These are phyloP conservation scores for Nepenthes gracilis DNA, from an alignment of 148 eudicot genomes.

Conservation along the genomic window DNA sequence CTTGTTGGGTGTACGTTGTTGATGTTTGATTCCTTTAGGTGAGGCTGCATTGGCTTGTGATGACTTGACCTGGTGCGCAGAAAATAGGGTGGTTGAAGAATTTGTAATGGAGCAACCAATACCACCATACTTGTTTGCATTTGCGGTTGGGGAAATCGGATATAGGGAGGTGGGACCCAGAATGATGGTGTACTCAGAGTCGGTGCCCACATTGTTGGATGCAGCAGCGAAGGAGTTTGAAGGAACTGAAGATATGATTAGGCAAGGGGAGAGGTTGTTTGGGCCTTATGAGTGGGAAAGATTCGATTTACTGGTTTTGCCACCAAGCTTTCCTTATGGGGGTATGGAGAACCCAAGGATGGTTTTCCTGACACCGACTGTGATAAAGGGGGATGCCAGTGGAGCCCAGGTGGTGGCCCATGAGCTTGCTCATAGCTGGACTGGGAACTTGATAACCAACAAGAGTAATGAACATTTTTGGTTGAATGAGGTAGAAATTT, in stretches of 20 bases:
- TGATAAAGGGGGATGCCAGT: constrained; percentile 87
- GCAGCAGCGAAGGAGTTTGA: constrained; percentile 80
- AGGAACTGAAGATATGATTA: constrained; percentile 88
- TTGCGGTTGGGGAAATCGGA: constrained; percentile 88
- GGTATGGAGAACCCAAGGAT: constrained; percentile 99
- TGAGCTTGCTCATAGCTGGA: constrained; percentile 99
- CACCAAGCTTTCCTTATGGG: constrained; percentile 94
- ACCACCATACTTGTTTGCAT: constrained; percentile 93
- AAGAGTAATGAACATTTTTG: constrained; percentile 94
- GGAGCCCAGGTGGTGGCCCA: constrained; percentile 98
- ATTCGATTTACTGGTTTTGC: constrained; percentile 90
- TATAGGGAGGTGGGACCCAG: constrained; percentile 85
- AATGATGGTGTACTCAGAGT: constrained; percentile 80
- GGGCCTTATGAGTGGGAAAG: constrained; percentile 97
- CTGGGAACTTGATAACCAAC: constrained; percentile 92
- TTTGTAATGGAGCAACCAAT: constrained; percentile 95
- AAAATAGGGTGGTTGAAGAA: constrained; percentile 80
- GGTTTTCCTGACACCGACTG: constrained; percentile 93
- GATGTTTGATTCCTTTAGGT: constrained; percentile 13
- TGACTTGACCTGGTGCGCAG: constrained; percentile 75
- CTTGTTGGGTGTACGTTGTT: background rate
- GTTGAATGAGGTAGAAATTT: constrained; percentile 80
- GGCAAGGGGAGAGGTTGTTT: constrained; percentile 83
- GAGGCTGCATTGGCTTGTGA: constrained; percentile 62
- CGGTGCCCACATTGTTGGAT: constrained; percentile 50